phyloP scores from a whole-genome alignment of 2,329 filamentous ascomycete genomes.

The Aspergillus chevalieri region DNA sequence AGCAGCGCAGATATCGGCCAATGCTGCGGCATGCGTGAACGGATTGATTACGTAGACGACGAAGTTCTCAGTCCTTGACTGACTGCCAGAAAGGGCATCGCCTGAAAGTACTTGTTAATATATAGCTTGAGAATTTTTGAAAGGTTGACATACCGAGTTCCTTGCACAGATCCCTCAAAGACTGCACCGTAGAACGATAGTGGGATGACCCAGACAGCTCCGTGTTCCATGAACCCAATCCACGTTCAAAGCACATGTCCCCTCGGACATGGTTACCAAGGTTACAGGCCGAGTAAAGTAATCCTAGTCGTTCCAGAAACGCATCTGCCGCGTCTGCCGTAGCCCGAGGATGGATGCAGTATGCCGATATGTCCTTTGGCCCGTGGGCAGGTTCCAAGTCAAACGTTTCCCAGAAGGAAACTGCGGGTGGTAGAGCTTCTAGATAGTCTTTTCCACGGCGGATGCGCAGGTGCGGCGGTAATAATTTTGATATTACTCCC shows the following conservation, averaged over 20 bases:
- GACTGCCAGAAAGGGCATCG: slow-evolving; percentile 26
- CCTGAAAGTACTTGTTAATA: slow-evolving; percentile 22
- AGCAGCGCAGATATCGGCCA: slow-evolving; percentile 50
- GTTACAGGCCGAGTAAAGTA: slow-evolving; percentile 52
- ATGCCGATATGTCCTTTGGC: slow-evolving; percentile 52
- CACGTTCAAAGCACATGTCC: slow-evolving; percentile 33
- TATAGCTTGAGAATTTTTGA: not conserved
- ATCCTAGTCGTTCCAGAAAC: slow-evolving; percentile 49
- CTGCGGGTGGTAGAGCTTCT: slow-evolving; percentile 51
- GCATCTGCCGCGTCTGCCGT: slow-evolving; percentile 42
- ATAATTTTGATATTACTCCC: slow-evolving; percentile 39
- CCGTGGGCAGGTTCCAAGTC: slow-evolving; percentile 52
- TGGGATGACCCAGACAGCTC: slow-evolving; percentile 17
- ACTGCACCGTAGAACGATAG: slow-evolving; percentile 31
- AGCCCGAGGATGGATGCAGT: slow-evolving; percentile 50
- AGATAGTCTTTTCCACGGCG: slow-evolving; percentile 48
- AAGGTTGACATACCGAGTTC: slow-evolving; percentile 26
- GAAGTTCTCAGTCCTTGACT: slow-evolving; percentile 36
- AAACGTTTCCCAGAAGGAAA: slow-evolving; percentile 58
- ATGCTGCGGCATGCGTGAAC: slow-evolving; percentile 42
- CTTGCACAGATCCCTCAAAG: slow-evolving; percentile 29
- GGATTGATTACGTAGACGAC: slow-evolving; percentile 57
- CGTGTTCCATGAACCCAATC: slow-evolving; percentile 33
- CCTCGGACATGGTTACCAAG: slow-evolving; percentile 48
- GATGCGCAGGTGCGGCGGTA: slow-evolving; percentile 49